Conservation (phyloP, 2,329 filamentous ascomycete genomes). For the Ceratocystis huliohia region DNA sequence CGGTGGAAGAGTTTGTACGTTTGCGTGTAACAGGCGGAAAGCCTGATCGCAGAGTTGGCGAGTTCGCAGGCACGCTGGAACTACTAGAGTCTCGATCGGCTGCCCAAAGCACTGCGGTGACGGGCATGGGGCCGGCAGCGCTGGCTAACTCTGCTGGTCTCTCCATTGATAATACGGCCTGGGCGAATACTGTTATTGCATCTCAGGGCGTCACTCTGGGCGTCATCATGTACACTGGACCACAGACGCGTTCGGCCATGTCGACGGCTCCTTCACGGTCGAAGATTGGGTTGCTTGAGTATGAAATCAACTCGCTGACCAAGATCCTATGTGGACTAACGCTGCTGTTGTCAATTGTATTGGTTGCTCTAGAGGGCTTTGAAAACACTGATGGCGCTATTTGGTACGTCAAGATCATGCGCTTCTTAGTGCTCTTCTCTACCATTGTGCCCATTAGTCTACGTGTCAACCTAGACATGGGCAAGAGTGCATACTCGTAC, state of each 20-base stretch:
- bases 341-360: conserved; percentile 67
- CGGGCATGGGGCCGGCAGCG: conserved; percentile 22
- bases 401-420: conserved; percentile 97
- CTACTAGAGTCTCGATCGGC: conserved; percentile 45
- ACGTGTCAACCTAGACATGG: conserved; percentile 92
- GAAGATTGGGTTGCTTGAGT: conserved; percentile 85
- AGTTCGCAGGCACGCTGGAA: conserved; percentile 83
- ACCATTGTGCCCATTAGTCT: conserved; percentile 96
- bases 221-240: conserved; percentile 86
- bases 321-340: conserved; percentile 92
- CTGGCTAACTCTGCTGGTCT: conserved; percentile 53
- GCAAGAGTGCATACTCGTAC: conserved; percentile 88
- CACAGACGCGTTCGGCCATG: conserved; percentile 83
- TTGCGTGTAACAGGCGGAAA: conserved; percentile 69
- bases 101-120: conserved; percentile 31
- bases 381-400: conserved; percentile 49
- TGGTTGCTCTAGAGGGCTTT: conserved; percentile 81
- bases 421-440: conserved; percentile 97
- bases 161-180: conserved; percentile 93
- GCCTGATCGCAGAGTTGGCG: conserved; percentile 86
- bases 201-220: conserved; percentile 82
- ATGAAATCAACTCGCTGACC: conserved; percentile 92
- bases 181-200: conserved; percentile 95
- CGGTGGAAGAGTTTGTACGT: conserved; percentile 56
- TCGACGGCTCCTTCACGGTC: conserved; percentile 86